phyloP scores from a whole-genome alignment of 2,329 filamentous ascomycete genomes.

The Fusarium anthophilum region DNA sequence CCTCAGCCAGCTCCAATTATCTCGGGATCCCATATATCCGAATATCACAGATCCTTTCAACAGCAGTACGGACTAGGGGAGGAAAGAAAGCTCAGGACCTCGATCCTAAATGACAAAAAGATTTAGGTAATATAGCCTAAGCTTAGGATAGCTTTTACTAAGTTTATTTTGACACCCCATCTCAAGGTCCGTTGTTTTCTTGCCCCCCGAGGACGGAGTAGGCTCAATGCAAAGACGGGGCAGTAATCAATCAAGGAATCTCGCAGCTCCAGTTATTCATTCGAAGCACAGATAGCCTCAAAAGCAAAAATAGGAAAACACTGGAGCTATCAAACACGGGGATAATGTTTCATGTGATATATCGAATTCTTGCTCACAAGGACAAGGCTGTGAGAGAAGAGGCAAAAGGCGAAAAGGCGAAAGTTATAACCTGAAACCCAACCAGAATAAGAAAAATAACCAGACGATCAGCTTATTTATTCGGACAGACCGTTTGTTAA shows the following conservation, averaged over 20 bases:
- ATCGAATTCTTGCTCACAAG: not conserved
- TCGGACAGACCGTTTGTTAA: not conserved
- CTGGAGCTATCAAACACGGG: not conserved
- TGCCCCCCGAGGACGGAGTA: not conserved
- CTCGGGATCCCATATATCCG: not conserved
- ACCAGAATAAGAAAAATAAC: conserved; percentile 7
- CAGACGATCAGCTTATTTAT: conserved; percentile 1
- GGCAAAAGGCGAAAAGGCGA: not conserved
- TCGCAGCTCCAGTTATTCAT: not conserved
- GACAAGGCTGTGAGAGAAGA: conserved; percentile 8
- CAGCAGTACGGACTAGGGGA: not conserved
- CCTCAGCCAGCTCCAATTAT: not conserved
- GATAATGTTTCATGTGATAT: conserved; percentile 19
- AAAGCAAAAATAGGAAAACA: not conserved
- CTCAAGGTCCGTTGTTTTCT: too few species aligned
- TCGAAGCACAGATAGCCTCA: not conserved
- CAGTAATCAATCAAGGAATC: not conserved
- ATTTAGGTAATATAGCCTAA: too few species aligned
- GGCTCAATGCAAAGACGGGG: not conserved
- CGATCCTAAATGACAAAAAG: too few species aligned
- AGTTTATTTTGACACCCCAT: too few species aligned
- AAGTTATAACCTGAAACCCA: conserved; percentile 29
- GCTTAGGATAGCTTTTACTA: too few species aligned
- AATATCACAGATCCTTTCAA: not conserved
- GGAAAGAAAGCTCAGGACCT: too few species aligned